Conservation (phyloP, 192 early-diverging fungal species). For the Ramicandelaber brevisporus region DNA sequence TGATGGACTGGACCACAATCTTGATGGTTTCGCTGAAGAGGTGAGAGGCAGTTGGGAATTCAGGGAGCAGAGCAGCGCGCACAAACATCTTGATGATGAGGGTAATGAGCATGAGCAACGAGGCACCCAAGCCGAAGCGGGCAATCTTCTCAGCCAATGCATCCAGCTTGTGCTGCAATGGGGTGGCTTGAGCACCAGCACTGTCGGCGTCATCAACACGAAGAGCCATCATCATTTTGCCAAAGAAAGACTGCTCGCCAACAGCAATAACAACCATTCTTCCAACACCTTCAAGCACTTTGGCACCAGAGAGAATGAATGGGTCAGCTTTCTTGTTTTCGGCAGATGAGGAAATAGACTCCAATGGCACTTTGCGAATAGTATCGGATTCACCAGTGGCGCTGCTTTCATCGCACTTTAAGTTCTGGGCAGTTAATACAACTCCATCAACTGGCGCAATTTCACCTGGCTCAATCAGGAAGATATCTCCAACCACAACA, state of each 20-base stretch:
- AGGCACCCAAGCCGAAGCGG: conserved; percentile 65
- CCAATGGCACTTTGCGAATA: conserved; percentile 39
- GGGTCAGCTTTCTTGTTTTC: conserved; percentile 23
- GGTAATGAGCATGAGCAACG: conserved; percentile 60
- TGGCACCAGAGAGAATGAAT: conserved; percentile 76
- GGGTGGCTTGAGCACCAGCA: conserved; percentile 49
- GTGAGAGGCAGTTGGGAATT: conserved; percentile 24
- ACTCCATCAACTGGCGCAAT: conserved; percentile 88
- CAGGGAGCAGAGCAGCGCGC: conserved; percentile 17
- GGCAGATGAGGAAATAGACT: too few species aligned
- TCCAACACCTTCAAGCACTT: conserved; percentile 75
- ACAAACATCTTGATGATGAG: conserved; percentile 36
- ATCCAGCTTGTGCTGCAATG: conserved; percentile 81
- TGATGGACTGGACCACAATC: conserved; percentile 59
- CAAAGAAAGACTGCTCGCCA: conserved; percentile 64
- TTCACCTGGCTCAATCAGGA: conserved; percentile 70
- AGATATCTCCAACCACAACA: conserved; percentile 74
- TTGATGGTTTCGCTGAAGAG: conserved; percentile 31
- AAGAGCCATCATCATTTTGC: conserved; percentile 77
- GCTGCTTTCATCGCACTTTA: conserved; percentile 68
- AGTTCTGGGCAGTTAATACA: conserved; percentile 48
- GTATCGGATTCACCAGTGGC: conserved; percentile 80
- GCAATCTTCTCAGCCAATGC: conserved; percentile 79
- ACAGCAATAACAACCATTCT: conserved; percentile 60
- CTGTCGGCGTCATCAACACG: conserved; percentile 17